Percentiles rank a stretch among this genome's conserved stretches.
Evolutionary conservation across 2,329 filamentous ascomycete species (phyloP).

Genomic region (Ophiosphaerella narmari): DNA sequence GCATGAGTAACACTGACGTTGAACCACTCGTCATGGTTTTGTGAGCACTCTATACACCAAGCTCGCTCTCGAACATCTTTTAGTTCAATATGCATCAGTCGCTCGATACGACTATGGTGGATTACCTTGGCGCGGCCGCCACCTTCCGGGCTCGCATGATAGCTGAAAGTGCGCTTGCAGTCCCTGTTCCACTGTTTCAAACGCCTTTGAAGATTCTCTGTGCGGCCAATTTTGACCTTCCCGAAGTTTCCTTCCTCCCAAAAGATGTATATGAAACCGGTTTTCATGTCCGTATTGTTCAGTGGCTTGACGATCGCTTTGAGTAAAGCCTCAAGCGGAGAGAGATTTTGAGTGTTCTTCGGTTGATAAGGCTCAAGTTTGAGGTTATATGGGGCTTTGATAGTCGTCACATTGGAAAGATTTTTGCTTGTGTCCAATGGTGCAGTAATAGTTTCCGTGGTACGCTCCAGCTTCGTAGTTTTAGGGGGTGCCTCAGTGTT

Average conservation of each 20-base stretch:
- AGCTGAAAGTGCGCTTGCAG: constrained; percentile 12
- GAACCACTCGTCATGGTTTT: constrained; percentile 89
- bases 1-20: constrained; percentile 57
- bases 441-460: too few species aligned
- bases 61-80: constrained; percentile 58
- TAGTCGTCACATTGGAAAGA: neutral
- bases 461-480: too few species aligned
- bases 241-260: constrained; percentile 17
- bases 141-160: neutral
- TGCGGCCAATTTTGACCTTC: constrained; percentile 20
- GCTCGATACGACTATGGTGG: constrained; percentile 66
- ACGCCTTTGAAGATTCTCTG: constrained; percentile 7
- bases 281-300: constrained; percentile 1
- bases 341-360: neutral
- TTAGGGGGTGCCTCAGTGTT: too few species aligned
- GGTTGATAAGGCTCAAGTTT: constrained; percentile 1
- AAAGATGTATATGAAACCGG: constrained; percentile 21
- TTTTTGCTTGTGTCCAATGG: too few species aligned
- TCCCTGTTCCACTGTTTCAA: constrained; percentile 12
- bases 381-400: neutral
- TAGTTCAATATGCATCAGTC: constrained; percentile 83
- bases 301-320: constrained; percentile 1
- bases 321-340: neutral
- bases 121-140: too few species aligned
- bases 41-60: constrained; percentile 73